Percentiles rank a stretch among this genome's conserved stretches.
Evolutionary conservation across 345 rosid species (phyloP).

Genomic region (Gossypium raimondii): DNA sequence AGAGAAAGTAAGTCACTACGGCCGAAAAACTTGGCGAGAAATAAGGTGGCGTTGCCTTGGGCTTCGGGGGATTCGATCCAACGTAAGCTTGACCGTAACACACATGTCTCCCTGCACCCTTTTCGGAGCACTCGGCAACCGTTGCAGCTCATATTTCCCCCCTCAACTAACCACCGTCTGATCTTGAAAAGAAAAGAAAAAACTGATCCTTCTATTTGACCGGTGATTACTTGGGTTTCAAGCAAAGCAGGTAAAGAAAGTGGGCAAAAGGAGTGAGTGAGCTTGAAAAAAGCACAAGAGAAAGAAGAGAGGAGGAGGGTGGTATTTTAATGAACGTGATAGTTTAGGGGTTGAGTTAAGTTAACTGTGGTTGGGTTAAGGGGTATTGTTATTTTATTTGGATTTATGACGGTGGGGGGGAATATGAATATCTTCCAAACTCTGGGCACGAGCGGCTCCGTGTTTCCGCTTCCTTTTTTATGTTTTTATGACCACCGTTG

Average conservation of each 20-base stretch:
- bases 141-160: conserved; percentile 48
- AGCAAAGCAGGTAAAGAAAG: background rate
- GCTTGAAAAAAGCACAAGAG: background rate
- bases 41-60: conserved; percentile 56
- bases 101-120: conserved; percentile 52
- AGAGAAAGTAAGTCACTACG: conserved; percentile 48
- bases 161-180: conserved; percentile 14
- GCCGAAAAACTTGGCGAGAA: conserved; percentile 60
- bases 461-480: conserved; percentile 51
- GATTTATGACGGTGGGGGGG: background rate
- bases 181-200: background rate
- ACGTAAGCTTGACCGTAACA: conserved; percentile 44
- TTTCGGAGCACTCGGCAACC: conserved; percentile 61
- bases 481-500: conserved; percentile 20
- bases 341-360: conserved; percentile 19
- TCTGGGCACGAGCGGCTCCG: conserved; percentile 78
- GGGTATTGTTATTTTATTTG: background rate
- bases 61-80: conserved; percentile 52
- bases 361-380: conserved; percentile 42
- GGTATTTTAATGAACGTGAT: background rate
- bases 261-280: background rate
- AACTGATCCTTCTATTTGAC: background rate
- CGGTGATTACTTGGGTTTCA: conserved; percentile 7
- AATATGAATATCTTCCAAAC: conserved; percentile 52
- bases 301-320: background rate